Base-by-base conservation (phyloP, 176 grass and related monocot genomes). In the Tillandsia leiboldiana region DNA sequence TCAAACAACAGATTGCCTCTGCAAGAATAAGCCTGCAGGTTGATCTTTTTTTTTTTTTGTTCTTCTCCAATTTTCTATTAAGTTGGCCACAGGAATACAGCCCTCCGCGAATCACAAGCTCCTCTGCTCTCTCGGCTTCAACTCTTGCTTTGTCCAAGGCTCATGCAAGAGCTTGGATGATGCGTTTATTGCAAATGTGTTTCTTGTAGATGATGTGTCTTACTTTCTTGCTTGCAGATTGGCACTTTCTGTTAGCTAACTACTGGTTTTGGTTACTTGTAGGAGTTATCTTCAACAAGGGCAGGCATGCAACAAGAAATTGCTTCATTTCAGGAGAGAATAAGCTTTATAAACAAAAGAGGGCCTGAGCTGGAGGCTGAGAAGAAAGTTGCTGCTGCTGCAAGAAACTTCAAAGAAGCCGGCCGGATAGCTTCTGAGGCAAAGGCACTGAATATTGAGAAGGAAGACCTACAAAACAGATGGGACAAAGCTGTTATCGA, bases 381-480 rank as follows among this genome's bases (percentile, higher is more conserved):
- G 90, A 99, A 99, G 77, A 99, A 90, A 79, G 90, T 86, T 73
- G 86, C 94, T 48, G 94, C 94, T 47, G 84, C 94, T 51, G 94
- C 87, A 73, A 83, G 94, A 78, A 93, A 93, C 69, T 99, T 99
- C 57, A 93, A 88, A 82, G 87, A 99, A 85, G 94, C 94, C 11
- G 84, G 86, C 74, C 77, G 89, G 61, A 85, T 99, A 76, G 86
- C 94, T 80, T 82, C 84, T 15, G 89, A 99, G 75, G 89, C 87
- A 2, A 99, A 93, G 77, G 48, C 84, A 73, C 87, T 93, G 62
- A 83, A 83, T 75, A 81, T 75, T 56, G 94, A 99, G 59, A 93
- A 83, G 77, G 87, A 99, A 75, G 84, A 99, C 26, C 83, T 99
- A 63, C 87, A 77, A 66, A 7, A 65, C 72, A 90, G 86, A 66